Percentiles rank a stretch among this genome's conserved stretches.
These are phyloP conservation scores for Globisporangium rhizosaccharum DNA, from an alignment of 352 stramenopile genomes.

Conservation along the genomic window DNA sequence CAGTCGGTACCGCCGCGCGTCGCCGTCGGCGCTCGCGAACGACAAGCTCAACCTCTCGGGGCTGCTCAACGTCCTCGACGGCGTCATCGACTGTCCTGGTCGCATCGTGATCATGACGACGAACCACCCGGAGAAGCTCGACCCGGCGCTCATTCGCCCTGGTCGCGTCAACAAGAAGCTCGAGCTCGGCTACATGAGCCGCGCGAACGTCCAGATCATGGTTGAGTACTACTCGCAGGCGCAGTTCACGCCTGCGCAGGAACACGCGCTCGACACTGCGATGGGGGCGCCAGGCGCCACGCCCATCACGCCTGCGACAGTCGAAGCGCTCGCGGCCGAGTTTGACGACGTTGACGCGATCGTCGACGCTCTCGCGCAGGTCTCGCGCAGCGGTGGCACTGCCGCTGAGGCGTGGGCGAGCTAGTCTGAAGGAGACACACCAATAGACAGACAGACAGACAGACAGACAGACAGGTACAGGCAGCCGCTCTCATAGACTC, in stretches of 20 bases:
- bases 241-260: no score
- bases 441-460: not conserved
- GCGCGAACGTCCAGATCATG: slow-evolving; percentile 44
- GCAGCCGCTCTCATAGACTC: no score
- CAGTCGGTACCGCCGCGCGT: not conserved
- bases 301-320: no score
- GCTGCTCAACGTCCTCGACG: slow-evolving; percentile 89
- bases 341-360: no score
- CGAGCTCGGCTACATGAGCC: slow-evolving; percentile 54
- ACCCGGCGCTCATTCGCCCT: slow-evolving; percentile 87
- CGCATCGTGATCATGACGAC: slow-evolving; percentile 93
- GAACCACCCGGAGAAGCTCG: slow-evolving; percentile 92
- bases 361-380: no score
- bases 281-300: no score
- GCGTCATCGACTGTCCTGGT: slow-evolving; percentile 83
- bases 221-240: slow-evolving; percentile 56
- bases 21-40: slow-evolving; percentile 10
- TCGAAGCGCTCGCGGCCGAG: no score
- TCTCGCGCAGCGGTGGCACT: no score
- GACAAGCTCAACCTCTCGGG: slow-evolving; percentile 79
- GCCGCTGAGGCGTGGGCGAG: no score
- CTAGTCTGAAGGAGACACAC: no score
- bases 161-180: slow-evolving; percentile 89
- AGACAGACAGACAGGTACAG: not conserved
- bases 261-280: no score